Evolutionary conservation across 352 stramenopile genomes (phyloP).

Genomic region (Globisporangium radiosum): DNA sequence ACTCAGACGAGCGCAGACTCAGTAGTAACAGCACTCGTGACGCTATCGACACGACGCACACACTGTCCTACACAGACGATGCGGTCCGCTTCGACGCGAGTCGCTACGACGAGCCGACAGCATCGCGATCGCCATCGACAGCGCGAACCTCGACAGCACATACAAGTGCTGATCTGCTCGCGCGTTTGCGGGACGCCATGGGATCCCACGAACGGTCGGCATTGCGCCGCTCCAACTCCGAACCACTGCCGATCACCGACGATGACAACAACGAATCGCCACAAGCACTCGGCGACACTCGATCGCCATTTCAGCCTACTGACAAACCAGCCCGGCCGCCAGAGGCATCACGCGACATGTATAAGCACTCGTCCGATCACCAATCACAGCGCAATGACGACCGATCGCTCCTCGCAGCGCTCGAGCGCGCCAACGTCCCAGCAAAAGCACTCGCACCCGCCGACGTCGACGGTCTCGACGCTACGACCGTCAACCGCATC

Average conservation of each 20-base stretch:
- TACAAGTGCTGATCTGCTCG: conserved; percentile 7
- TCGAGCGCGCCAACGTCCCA: conserved; percentile 21
- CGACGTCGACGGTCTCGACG: conserved; percentile 51
- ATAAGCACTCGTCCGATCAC: neutral
- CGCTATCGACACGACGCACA: too few relatives aligned
- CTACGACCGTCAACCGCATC: conserved; percentile 36
- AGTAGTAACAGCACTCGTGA: too few relatives aligned
- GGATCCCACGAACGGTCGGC: conserved; percentile 2
- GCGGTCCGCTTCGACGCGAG: neutral
- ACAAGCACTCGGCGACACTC: too few relatives aligned
- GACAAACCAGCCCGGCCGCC: too few relatives aligned
- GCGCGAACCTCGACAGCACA: neutral
- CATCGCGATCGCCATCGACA: neutral
- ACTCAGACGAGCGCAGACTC: neutral
- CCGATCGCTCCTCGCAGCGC: neutral
- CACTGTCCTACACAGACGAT: too few relatives aligned
- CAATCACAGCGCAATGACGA: neutral
- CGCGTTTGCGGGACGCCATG: conserved; percentile 7
- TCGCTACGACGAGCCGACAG: neutral
- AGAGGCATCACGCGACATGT: too few relatives aligned
- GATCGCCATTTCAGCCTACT: too few relatives aligned
- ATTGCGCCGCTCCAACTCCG: conserved; percentile 4
- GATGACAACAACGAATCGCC: neutral
- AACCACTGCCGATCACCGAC: conserved; percentile 11
- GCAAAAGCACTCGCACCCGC: conserved; percentile 26